These are phyloP conservation scores for Martiniozyma abietophila DNA, from an alignment of 805 yeast genomes.

Conservation along the genomic window DNA sequence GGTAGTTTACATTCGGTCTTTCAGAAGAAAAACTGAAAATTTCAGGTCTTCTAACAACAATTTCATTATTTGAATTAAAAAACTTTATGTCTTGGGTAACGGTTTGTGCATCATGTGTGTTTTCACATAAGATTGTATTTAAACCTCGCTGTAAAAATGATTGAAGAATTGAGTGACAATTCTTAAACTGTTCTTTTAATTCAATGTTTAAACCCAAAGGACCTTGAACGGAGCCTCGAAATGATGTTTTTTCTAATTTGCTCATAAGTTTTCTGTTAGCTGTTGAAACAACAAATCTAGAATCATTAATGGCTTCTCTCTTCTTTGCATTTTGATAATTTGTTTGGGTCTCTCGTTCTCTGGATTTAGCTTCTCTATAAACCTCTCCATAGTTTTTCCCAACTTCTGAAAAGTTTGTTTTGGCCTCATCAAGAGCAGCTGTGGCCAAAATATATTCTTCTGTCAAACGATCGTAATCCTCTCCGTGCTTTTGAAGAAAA, in stretches of 20 bases:
- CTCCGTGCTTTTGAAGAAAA: slow-evolving; percentile 14
- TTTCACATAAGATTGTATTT: slow-evolving; percentile 59
- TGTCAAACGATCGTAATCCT: slow-evolving; percentile 9
- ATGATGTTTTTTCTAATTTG: slow-evolving; percentile 30
- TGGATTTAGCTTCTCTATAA: not conserved
- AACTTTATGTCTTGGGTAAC: slow-evolving; percentile 29
- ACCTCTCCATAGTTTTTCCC: slow-evolving; percentile 2
- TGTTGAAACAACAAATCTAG: slow-evolving; percentile 40
- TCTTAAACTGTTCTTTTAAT: slow-evolving; percentile 42
- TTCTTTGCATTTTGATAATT: slow-evolving; percentile 5
- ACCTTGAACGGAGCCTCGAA: slow-evolving; percentile 56
- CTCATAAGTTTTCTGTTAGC: slow-evolving; percentile 33
- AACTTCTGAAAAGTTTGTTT: slow-evolving; percentile 18
- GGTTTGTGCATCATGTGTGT: slow-evolving; percentile 42
- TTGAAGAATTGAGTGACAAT: slow-evolving; percentile 59
- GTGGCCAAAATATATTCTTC: slow-evolving; percentile 11
- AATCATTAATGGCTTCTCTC: slow-evolving; percentile 12
- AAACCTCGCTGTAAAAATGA: slow-evolving; percentile 38
- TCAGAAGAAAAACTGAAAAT: slow-evolving; percentile 42
- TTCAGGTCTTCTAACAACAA: slow-evolving; percentile 48
- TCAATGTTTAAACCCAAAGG: slow-evolving; percentile 64
- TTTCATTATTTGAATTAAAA: slow-evolving; percentile 28
- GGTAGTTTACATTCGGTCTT: slow-evolving; percentile 31
- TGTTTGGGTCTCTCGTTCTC: slow-evolving; percentile 4
- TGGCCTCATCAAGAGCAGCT: slow-evolving; percentile 8